Conservation (phyloP, 1,284 basidiomycete genomes). For the Heliocybe sulcata region DNA sequence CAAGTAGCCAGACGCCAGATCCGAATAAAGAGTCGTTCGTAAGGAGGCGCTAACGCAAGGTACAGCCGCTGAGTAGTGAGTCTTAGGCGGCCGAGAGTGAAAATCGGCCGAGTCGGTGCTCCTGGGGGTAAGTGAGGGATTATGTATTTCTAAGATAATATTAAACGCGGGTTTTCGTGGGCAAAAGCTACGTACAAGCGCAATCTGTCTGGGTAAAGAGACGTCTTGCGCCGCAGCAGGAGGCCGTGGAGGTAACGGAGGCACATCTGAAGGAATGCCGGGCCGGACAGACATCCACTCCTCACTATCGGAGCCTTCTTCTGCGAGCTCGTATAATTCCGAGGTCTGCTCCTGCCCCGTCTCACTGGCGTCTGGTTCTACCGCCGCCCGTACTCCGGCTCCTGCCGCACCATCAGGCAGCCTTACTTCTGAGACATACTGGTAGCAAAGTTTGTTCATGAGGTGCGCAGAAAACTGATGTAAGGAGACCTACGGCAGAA, state of each 20-base stretch:
- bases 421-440: conserved; percentile 59
- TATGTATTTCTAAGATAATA: conserved; percentile 29
- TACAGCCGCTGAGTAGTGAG: conserved; percentile 49
- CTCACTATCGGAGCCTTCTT: neutral
- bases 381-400: neutral
- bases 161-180: neutral
- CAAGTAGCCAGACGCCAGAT: conserved; percentile 44
- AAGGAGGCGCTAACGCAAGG: conserved; percentile 41
- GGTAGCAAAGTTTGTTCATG: neutral
- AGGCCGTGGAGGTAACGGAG: conserved; percentile 4
- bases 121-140: conserved; percentile 37
- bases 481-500: conserved; percentile 35
- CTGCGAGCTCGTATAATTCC: neutral
- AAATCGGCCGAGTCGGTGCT: conserved; percentile 29
- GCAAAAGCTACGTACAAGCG: conserved; percentile 24
- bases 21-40: conserved; percentile 34
- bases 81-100: conserved; percentile 46
- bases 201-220: conserved; percentile 29
- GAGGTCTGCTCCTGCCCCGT: neutral
- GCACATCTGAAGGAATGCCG: neutral
- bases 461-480: neutral
- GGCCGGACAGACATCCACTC: neutral
- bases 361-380: conserved; percentile 5
- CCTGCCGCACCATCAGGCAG: conserved; percentile 14
- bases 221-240: neutral